These are phyloP conservation scores for Cornus kousa DNA, from an alignment of 148 eudicot genomes.

Conservation along the genomic window DNA sequence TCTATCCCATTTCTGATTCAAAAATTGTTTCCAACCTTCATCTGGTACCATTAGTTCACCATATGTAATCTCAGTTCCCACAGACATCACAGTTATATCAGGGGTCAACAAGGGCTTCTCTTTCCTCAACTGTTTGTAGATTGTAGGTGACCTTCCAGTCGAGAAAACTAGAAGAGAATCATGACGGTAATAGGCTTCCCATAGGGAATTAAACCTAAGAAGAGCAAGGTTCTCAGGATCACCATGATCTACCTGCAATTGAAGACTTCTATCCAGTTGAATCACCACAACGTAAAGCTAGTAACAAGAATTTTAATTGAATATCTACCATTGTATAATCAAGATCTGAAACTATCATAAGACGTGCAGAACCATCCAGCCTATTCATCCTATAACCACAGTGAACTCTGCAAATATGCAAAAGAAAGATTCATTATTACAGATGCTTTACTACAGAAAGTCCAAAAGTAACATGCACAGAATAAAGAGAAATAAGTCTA, in stretches of 20 bases:
- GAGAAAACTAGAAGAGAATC: constrained; percentile 48
- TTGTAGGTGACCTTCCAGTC: constrained; percentile 46
- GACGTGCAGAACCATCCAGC: constrained; percentile 33
- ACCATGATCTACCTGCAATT: constrained; percentile 43
- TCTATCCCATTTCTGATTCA: constrained; percentile 46
- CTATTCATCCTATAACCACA: constrained; percentile 27
- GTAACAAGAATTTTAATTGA: neutral
- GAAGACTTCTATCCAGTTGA: neutral
- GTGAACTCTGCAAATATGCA: constrained; percentile 10
- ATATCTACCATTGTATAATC: constrained; percentile 44
- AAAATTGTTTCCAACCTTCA: constrained; percentile 35
- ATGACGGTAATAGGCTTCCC: constrained; percentile 44
- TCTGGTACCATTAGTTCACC: constrained; percentile 44
- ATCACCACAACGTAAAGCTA: neutral
- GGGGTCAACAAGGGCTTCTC: constrained; percentile 52
- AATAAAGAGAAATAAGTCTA: neutral
- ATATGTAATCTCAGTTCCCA: constrained; percentile 52
- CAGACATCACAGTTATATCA: constrained; percentile 48
- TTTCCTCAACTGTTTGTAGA: constrained; percentile 40
- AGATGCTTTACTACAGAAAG: neutral
- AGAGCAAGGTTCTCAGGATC: constrained; percentile 40
- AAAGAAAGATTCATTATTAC: neutral
- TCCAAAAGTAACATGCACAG: neutral
- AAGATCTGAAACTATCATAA: constrained; percentile 56
- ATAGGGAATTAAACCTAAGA: constrained; percentile 46